Evolutionary conservation across 805 yeast species (phyloP).

Genomic region (Yarrowia osloensis): DNA sequence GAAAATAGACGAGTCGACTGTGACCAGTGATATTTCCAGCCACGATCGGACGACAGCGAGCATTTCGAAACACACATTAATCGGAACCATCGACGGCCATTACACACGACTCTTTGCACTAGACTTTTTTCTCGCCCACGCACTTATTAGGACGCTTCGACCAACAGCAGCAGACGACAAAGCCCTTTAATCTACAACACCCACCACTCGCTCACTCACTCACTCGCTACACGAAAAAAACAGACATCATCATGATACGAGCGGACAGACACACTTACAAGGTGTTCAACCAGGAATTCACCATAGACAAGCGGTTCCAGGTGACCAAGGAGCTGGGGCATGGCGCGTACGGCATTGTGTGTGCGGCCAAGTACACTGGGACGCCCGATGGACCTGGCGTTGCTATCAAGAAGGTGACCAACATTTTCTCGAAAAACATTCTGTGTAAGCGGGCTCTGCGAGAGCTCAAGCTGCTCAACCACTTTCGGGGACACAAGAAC

Average conservation of each 20-base stretch:
- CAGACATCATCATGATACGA: slow-evolving; percentile 32
- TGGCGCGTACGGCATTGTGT: slow-evolving; percentile 97
- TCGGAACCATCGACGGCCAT: neutral
- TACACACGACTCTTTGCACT: too few species aligned
- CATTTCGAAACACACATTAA: too few species aligned
- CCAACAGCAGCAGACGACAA: too few species aligned
- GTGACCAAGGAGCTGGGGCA: slow-evolving; percentile 93
- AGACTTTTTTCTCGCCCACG: too few species aligned
- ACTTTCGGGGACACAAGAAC: slow-evolving; percentile 94
- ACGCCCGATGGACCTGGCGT: slow-evolving; percentile 76
- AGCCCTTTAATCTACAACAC: too few species aligned
- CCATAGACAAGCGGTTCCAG: slow-evolving; percentile 85
- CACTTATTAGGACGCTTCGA: too few species aligned
- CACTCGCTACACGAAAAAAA: neutral
- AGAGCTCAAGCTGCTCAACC: slow-evolving; percentile 85
- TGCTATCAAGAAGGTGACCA: slow-evolving; percentile 95
- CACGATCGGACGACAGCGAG: too few species aligned
- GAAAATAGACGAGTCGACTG: neutral
- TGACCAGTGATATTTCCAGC: neutral
- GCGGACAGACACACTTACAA: slow-evolving; percentile 50
- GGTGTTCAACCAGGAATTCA: slow-evolving; percentile 87
- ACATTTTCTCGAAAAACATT: slow-evolving; percentile 87
- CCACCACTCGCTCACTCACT: neutral
- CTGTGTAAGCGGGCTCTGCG: slow-evolving; percentile 89
- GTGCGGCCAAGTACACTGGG: slow-evolving; percentile 83